These are phyloP conservation scores for Apiospora pterosperma DNA, from an alignment of 2,329 filamentous ascomycete genomes.

Conservation along the genomic window DNA sequence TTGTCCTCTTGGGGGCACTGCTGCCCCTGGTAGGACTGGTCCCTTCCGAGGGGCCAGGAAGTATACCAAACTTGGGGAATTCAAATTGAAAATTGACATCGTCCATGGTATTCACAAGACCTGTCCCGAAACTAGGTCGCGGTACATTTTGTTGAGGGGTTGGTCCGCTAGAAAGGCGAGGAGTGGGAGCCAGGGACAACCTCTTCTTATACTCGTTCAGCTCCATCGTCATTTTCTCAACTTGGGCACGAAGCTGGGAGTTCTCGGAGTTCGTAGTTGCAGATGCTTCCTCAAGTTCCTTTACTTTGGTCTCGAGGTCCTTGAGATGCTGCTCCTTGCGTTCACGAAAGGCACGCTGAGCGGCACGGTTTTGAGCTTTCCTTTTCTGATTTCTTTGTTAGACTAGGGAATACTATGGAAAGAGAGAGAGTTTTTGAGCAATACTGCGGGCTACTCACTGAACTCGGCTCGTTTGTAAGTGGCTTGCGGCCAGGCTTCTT, in stretches of 20 bases:
- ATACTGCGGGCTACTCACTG: constrained; percentile 59
- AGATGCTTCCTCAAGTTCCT: constrained; percentile 77
- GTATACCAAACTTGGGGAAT: constrained; percentile 86
- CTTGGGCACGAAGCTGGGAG: constrained; percentile 74
- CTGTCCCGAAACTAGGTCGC: constrained; percentile 36
- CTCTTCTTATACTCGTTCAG: constrained; percentile 89
- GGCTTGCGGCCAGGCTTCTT: constrained; percentile 97
- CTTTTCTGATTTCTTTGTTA: constrained; percentile 59
- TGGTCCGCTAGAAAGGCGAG: constrained; percentile 22
- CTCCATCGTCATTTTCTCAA: constrained; percentile 82
- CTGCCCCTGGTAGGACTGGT: constrained; percentile 9
- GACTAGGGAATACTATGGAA: constrained; percentile 10
- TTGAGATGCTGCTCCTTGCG: constrained; percentile 84
- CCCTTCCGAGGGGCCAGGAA: constrained; percentile 46
- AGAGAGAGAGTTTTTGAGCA: not conserved
- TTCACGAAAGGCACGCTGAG: constrained; percentile 87
- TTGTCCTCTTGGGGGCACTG: constrained; percentile 13
- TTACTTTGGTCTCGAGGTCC: constrained; percentile 75
- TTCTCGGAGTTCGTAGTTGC: constrained; percentile 85
- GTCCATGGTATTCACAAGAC: constrained; percentile 56
- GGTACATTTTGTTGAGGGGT: constrained; percentile 34
- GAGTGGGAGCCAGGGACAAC: constrained; percentile 55
- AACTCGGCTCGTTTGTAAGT: constrained; percentile 85
- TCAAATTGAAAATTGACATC: constrained; percentile 91
- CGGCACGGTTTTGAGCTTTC: constrained; percentile 90